Evolutionary conservation across 163 green algal genomes (phyloP).

Genomic region (Scenedesmus sp.): DNA sequence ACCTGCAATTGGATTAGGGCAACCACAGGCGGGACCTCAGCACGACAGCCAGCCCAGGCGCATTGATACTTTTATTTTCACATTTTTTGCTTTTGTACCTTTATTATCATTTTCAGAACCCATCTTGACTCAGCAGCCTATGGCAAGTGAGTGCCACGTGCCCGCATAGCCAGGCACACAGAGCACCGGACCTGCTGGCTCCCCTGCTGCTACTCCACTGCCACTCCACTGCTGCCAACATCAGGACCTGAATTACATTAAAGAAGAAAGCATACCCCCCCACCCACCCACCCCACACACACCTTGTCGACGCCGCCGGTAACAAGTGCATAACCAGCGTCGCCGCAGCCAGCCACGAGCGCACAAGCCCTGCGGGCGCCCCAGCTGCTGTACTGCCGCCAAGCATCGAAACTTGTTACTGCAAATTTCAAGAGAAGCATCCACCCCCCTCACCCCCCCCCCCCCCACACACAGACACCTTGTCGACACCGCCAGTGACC

Average conservation of each 20-base stretch:
- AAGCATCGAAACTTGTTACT: too few relatives aligned
- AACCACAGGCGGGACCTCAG: background rate
- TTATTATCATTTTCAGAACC: too few relatives aligned
- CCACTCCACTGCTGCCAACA: background rate
- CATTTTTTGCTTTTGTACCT: too few relatives aligned
- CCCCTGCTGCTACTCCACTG: too few relatives aligned
- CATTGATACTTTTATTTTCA: too few relatives aligned
- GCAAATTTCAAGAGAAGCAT: too few relatives aligned
- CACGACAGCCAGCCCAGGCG: background rate
- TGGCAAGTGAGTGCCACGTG: too few relatives aligned
- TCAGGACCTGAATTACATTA: too few relatives aligned
- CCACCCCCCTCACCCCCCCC: too few relatives aligned
- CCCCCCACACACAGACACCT: constrained; percentile 35
- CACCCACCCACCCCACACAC: background rate
- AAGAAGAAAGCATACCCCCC: background rate
- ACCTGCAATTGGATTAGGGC: background rate
- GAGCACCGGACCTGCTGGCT: too few relatives aligned
- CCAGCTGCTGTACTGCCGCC: constrained; percentile 70
- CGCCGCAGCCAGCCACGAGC: constrained; percentile 92
- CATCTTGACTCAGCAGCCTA: too few relatives aligned
- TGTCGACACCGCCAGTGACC: constrained; percentile 83
- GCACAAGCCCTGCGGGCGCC: constrained; percentile 90
- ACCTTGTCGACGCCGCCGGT: constrained; percentile 75
- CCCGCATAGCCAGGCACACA: too few relatives aligned
- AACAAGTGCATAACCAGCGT: constrained; percentile 93